phyloP scores from a whole-genome alignment of 2,329 filamentous ascomycete species.

The Paramyrothecium roridum region DNA sequence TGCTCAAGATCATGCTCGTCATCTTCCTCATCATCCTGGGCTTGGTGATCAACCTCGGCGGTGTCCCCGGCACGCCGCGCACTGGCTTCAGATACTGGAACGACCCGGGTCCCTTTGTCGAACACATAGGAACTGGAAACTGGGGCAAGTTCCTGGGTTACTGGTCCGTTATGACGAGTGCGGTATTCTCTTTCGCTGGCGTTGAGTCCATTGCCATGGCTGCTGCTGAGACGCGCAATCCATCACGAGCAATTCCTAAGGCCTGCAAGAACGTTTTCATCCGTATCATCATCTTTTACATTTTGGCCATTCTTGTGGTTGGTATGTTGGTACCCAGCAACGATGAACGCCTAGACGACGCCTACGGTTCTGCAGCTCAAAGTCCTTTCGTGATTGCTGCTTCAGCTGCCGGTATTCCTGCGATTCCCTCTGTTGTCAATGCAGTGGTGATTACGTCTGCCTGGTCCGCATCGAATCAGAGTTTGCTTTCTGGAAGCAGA shows the following conservation, averaged over 20 bases:
- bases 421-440: slow-evolving; percentile 71
- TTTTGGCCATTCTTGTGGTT: slow-evolving; percentile 68
- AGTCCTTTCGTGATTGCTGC: slow-evolving; percentile 71
- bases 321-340: slow-evolving; percentile 61
- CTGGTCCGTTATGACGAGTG: slow-evolving; percentile 57
- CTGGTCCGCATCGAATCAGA: slow-evolving; percentile 67
- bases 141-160: slow-evolving; percentile 67
- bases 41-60: slow-evolving; percentile 60
- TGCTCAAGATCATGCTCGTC: slow-evolving; percentile 58
- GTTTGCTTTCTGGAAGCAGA: slow-evolving; percentile 56
- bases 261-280: slow-evolving; percentile 57
- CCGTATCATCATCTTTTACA: slow-evolving; percentile 57
- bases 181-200: slow-evolving; percentile 68
- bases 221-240: slow-evolving; percentile 56
- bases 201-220: slow-evolving; percentile 61
- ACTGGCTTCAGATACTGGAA: slow-evolving; percentile 70
- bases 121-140: slow-evolving; percentile 56
- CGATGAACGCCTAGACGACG: slow-evolving; percentile 49
- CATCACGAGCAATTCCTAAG: slow-evolving; percentile 47
- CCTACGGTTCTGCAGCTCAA: slow-evolving; percentile 38
- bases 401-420: slow-evolving; percentile 61
- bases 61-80: slow-evolving; percentile 52
- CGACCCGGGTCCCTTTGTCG: slow-evolving; percentile 64
- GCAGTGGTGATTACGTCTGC: slow-evolving; percentile 72
- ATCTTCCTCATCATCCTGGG: slow-evolving; percentile 60